Percentiles rank a stretch among this genome's conserved stretches.
phyloP scores from a whole-genome alignment of 1,284 basidiomycete species.

The Dichomitus squalens region DNA sequence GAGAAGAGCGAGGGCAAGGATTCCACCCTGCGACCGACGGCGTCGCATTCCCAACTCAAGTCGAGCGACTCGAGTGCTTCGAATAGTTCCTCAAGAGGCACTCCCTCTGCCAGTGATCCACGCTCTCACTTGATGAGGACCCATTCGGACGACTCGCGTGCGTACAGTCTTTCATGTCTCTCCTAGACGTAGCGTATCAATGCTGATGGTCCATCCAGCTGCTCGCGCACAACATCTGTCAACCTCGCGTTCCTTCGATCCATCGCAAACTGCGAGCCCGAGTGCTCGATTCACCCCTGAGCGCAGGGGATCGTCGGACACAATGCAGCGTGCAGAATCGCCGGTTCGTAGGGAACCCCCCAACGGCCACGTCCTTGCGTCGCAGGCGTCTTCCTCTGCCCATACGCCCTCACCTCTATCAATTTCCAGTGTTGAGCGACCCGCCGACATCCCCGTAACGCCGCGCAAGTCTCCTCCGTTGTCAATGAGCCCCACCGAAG shows the following conservation, averaged over 20 bases:
- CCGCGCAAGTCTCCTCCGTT: slow-evolving; percentile 15
- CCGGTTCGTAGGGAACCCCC: slow-evolving; percentile 5
- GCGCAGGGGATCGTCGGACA: slow-evolving; percentile 18
- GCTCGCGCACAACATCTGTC: slow-evolving; percentile 15
- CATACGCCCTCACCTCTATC: slow-evolving; percentile 25
- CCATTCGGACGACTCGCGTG: slow-evolving; percentile 58
- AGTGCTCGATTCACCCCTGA: slow-evolving; percentile 16
- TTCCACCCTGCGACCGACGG: slow-evolving; percentile 26
- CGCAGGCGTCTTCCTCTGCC: slow-evolving; percentile 23
- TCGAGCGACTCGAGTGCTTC: slow-evolving; percentile 25
- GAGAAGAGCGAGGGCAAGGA: slow-evolving; percentile 35
- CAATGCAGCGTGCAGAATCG: slow-evolving; percentile 13
- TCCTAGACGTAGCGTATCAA: neutral
- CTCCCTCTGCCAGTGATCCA: slow-evolving; percentile 27
- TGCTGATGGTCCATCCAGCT: slow-evolving; percentile 11
- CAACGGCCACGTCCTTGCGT: slow-evolving; percentile 15
- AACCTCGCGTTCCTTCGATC: slow-evolving; percentile 22
- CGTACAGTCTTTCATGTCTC: slow-evolving; percentile 29
- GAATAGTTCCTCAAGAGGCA: slow-evolving; percentile 10
- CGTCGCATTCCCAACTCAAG: slow-evolving; percentile 33
- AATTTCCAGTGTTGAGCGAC: slow-evolving; percentile 9
- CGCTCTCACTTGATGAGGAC: slow-evolving; percentile 40
- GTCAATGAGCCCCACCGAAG: slow-evolving; percentile 17
- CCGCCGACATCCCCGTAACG: slow-evolving; percentile 4
- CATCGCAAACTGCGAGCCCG: slow-evolving; percentile 11